phyloP scores from a whole-genome alignment of 306 rosid species.

The Ziziphus jujuba region DNA sequence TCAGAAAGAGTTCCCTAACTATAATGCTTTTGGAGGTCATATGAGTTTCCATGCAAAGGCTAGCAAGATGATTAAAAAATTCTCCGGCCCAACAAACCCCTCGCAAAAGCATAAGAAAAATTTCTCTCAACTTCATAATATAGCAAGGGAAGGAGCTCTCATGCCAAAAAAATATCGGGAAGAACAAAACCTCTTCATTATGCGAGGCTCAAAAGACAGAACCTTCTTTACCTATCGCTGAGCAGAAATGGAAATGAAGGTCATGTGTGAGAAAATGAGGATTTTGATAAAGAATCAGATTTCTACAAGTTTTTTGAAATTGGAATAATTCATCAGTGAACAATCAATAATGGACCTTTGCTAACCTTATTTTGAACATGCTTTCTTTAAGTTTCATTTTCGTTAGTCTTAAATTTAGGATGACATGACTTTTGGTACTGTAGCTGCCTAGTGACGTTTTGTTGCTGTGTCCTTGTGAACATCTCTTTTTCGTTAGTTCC shows the following conservation, averaged over 20 bases:
- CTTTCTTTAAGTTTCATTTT: background rate
- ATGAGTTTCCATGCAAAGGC: too few species aligned
- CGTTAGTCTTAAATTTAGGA: background rate
- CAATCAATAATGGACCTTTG: background rate
- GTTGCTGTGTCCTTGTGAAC: background rate
- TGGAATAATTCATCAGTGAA: too few species aligned
- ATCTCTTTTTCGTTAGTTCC: too few species aligned
- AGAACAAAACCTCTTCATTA: background rate
- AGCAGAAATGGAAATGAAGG: background rate
- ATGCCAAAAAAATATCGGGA: background rate
- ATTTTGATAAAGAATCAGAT: too few species aligned
- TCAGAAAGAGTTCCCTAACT: too few species aligned
- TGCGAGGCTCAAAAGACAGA: conserved; percentile 3
- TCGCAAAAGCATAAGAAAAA: background rate
- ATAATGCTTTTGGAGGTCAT: too few species aligned
- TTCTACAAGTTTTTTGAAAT: background rate
- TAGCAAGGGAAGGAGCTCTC: background rate
- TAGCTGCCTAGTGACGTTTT: background rate
- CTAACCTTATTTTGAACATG: background rate
- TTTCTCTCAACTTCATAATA: background rate
- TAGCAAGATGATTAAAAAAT: too few species aligned
- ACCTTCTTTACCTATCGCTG: background rate
- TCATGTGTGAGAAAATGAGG: too few species aligned
- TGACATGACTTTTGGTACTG: background rate
- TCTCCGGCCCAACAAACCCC: too few species aligned